A percentile compares a stretch with the other conserved stretches of the same genome.
phyloP scores from a whole-genome alignment of 1,284 basidiomycete species.

The Apiotrichum porosum region DNA sequence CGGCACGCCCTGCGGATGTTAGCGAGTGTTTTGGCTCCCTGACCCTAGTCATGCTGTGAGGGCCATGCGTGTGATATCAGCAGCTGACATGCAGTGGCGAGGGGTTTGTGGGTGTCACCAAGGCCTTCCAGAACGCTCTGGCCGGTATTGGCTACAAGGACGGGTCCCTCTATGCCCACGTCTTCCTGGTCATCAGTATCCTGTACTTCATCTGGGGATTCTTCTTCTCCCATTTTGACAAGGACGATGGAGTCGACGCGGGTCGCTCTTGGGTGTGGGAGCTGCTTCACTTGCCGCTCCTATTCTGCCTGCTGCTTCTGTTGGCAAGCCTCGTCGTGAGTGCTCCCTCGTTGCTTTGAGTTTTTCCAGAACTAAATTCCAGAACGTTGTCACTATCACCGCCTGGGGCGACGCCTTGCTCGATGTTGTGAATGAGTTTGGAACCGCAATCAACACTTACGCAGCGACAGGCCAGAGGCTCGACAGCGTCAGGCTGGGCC shows the following conservation, averaged over 20 bases:
- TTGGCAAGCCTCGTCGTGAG: not conserved
- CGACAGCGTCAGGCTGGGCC: too few species aligned
- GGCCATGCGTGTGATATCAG: too few species aligned
- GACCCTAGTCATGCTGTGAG: conserved; percentile 35
- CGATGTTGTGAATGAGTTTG: not conserved
- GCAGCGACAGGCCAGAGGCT: too few species aligned
- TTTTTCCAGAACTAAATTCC: not conserved
- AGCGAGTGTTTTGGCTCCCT: conserved; percentile 28
- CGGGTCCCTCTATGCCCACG: not conserved
- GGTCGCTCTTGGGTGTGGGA: conserved; percentile 23
- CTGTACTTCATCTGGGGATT: conserved; percentile 29
- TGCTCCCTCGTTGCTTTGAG: too few species aligned
- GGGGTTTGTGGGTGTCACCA: conserved; percentile 18
- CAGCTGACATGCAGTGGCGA: conserved; percentile 12
- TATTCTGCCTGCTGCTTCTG: conserved; percentile 10
- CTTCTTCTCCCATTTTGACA: conserved; percentile 26
- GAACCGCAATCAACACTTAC: too few species aligned
- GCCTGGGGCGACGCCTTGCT: not conserved
- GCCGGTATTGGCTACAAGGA: not conserved
- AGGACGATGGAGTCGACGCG: conserved; percentile 10
- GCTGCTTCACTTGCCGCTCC: conserved; percentile 10
- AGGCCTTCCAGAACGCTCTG: not conserved
- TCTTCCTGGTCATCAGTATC: conserved; percentile 24
- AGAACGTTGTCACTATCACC: not conserved
- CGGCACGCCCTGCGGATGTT: not conserved